Percentiles rank a stretch among this genome's conserved stretches.
Evolutionary conservation across 2,329 filamentous ascomycete genomes (phyloP).

Genomic region (Penicillium sp.): DNA sequence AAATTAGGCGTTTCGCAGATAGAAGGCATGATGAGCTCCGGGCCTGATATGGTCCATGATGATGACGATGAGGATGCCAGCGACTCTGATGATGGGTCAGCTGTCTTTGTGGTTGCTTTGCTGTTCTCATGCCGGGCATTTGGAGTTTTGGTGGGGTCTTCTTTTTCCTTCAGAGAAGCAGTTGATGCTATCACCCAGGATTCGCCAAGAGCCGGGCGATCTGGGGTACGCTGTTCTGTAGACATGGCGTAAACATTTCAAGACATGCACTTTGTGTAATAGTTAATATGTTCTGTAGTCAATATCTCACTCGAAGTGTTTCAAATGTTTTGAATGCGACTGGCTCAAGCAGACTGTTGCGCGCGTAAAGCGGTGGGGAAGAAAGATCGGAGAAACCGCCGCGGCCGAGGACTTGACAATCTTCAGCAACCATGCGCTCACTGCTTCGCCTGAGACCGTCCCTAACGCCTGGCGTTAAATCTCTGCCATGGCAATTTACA

Average conservation of each 20-base stretch:
- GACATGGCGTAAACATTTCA: conserved; percentile 22
- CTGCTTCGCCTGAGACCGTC: conserved; percentile 19
- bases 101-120: conserved; percentile 9
- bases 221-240: conserved; percentile 13
- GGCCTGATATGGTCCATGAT: conserved; percentile 27
- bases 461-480: conserved; percentile 5
- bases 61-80: conserved; percentile 27
- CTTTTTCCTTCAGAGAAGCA: conserved; percentile 14
- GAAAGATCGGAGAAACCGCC: conserved; percentile 17
- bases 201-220: conserved; percentile 30
- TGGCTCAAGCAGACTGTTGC: neutral
- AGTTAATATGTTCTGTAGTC: neutral
- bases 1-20: conserved; percentile 36
- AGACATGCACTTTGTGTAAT: neutral
- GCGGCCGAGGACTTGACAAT: conserved; percentile 3
- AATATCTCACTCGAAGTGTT: neutral
- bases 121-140: neutral
- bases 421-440: conserved; percentile 25
- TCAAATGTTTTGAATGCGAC: conserved; percentile 1
- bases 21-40: conserved; percentile 43
- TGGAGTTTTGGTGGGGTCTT: conserved; percentile 5
- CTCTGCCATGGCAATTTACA: neutral
- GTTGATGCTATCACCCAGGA: conserved; percentile 39
- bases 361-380: conserved; percentile 23
- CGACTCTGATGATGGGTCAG: conserved; percentile 21